A percentile compares a stretch with the other conserved stretches of the same genome.
phyloP scores from a whole-genome alignment of 257 asterid species.

The Parsonsia alboflavescens region DNA sequence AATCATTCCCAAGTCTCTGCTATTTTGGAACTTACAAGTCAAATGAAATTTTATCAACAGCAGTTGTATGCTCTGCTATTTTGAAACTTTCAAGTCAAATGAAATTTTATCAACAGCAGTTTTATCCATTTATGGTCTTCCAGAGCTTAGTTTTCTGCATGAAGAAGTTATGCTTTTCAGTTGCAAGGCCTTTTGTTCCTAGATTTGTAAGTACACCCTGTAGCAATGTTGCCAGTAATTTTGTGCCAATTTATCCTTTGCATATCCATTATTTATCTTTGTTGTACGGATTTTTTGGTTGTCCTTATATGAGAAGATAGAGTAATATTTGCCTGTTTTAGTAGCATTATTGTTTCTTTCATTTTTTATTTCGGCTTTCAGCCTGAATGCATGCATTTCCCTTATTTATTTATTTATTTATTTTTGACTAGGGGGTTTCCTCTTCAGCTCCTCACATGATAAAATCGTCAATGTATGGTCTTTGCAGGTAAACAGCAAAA shows the following conservation, averaged over 20 bases:
- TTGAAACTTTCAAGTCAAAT: background rate
- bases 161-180: background rate
- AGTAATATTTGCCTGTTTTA: background rate
- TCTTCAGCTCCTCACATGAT: slow-evolving; percentile 94
- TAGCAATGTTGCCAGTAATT: background rate
- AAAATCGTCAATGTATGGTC: slow-evolving; percentile 81
- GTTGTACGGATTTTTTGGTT: too few relatives aligned
- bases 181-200: background rate
- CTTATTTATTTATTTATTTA: too few relatives aligned
- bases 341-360: slow-evolving; percentile 2
- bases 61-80: background rate
- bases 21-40: background rate
- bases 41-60: background rate
- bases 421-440: slow-evolving; percentile 65
- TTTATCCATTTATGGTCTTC: background rate
- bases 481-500: slow-evolving; percentile 53
- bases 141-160: background rate
- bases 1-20: too few relatives aligned
- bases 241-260: background rate
- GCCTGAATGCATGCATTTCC: slow-evolving; percentile 10
- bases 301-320: background rate
- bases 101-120: background rate
- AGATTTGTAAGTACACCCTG: background rate
- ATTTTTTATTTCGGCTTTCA: slow-evolving; percentile 6
- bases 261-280: background rate